phyloP scores from a whole-genome alignment of 1,284 basidiomycete genomes.

The Waitea zeae region DNA sequence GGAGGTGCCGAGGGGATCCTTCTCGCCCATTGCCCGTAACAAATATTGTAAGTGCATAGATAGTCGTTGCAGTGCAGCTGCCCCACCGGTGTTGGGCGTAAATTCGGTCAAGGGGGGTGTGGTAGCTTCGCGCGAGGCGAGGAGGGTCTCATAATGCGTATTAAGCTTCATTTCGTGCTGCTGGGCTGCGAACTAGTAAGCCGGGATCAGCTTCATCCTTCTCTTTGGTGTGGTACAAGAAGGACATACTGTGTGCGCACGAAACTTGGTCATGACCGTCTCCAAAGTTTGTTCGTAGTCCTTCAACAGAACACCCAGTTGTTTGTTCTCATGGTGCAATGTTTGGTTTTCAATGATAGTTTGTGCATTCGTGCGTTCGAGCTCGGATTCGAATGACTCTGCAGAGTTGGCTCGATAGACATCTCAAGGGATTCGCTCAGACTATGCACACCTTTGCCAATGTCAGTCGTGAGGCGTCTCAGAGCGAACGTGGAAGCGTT shows the following conservation, averaged over 20 bases:
- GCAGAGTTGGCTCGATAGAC: slow-evolving; percentile 6
- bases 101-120: slow-evolving; percentile 37
- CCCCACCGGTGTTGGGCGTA: slow-evolving; percentile 32
- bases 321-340: slow-evolving; percentile 87
- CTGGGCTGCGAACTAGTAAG: slow-evolving; percentile 66
- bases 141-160: slow-evolving; percentile 79
- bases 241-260: slow-evolving; percentile 71
- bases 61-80: slow-evolving; percentile 49
- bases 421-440: not conserved
- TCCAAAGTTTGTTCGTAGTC: slow-evolving; percentile 95
- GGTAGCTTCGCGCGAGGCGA: slow-evolving; percentile 58
- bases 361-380: slow-evolving; percentile 81
- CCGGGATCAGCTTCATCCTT: slow-evolving; percentile 6
- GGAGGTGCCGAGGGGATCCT: slow-evolving; percentile 18
- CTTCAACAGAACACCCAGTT: slow-evolving; percentile 74
- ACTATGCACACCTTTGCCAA: slow-evolving; percentile 53
- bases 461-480: slow-evolving; percentile 85
- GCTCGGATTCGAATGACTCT: slow-evolving; percentile 89
- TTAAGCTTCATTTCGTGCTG: slow-evolving; percentile 82
- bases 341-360: slow-evolving; percentile 90
- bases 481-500: slow-evolving; percentile 68
- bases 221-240: slow-evolving; percentile 2
- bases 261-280: slow-evolving; percentile 92
- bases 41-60: slow-evolving; percentile 56
- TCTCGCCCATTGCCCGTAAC: slow-evolving; percentile 55